phyloP scores from a whole-genome alignment of 768 basidiomycete genomes.

The Mycena latifolia region DNA sequence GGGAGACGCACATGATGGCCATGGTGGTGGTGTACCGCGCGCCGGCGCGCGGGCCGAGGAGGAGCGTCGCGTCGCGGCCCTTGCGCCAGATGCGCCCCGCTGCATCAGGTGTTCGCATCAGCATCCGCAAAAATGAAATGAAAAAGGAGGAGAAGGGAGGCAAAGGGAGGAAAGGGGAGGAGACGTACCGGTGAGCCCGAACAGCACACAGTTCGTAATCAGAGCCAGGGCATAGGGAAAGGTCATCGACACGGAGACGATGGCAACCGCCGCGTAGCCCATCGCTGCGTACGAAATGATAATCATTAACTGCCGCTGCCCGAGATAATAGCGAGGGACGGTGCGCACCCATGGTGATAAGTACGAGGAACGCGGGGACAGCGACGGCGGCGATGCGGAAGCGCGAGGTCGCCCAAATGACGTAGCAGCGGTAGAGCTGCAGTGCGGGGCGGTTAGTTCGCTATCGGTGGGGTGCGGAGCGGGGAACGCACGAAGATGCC shows the following conservation, averaged over 20 bases:
- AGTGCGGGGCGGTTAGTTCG: no score
- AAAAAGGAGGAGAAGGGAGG: no score
- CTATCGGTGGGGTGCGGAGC: no score
- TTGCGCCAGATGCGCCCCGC: slow-evolving; percentile 16
- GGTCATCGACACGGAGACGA: no score
- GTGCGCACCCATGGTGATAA: neutral
- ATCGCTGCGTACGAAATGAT: neutral
- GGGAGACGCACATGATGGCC: slow-evolving; percentile 3
- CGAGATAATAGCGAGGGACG: neutral
- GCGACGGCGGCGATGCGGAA: neutral
- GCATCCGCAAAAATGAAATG: no score
- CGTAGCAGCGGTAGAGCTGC: slow-evolving; percentile 10
- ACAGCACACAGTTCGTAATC: slow-evolving; percentile 3
- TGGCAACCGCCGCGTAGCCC: neutral
- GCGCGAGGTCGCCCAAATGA: neutral
- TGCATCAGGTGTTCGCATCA: neutral
- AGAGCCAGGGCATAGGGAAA: slow-evolving; percentile 1
- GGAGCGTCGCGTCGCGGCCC: neutral
- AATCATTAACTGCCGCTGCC: no score
- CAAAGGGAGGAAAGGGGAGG: no score
- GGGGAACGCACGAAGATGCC: slow-evolving; percentile 5
- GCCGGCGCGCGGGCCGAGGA: neutral
- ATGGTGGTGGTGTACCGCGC: neutral
- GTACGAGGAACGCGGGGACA: neutral
- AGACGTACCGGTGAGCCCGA: slow-evolving; percentile 4